phyloP scores from a whole-genome alignment of 805 yeast species.

The Isabelozyma gotoi region DNA sequence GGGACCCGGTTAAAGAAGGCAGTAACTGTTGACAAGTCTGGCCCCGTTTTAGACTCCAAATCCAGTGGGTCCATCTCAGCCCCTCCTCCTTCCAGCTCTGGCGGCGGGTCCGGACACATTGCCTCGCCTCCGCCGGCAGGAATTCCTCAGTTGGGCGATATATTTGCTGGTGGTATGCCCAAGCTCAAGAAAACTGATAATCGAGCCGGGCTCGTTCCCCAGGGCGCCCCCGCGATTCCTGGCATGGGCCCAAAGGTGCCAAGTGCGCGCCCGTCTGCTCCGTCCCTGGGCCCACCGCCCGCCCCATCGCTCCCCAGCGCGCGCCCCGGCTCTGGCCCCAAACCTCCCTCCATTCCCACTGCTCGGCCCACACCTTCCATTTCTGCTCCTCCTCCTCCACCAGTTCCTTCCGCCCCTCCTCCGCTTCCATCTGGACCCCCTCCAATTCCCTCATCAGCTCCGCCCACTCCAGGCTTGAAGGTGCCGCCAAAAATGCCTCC shows the following conservation, averaged over 20 bases:
- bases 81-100: conserved; percentile 15
- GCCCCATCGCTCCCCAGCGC: too few species aligned
- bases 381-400: conserved; percentile 14
- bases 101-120: conserved; percentile 12
- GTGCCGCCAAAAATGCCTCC: conserved; percentile 38
- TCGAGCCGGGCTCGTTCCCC: conserved; percentile 34
- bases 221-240: conserved; percentile 40
- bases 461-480: conserved; percentile 10
- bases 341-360: conserved; percentile 8
- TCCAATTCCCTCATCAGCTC: conserved; percentile 4
- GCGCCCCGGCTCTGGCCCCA: not conserved
- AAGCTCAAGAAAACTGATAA: conserved; percentile 51
- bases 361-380: conserved; percentile 13
- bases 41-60: conserved; percentile 57
- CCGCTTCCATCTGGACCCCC: conserved; percentile 6
- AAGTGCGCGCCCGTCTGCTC: not conserved
- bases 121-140: conserved; percentile 26
- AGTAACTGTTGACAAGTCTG: conserved; percentile 43
- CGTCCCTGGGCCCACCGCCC: conserved; percentile 2
- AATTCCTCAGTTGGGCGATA: conserved; percentile 60
- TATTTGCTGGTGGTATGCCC: conserved; percentile 81
- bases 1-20: conserved; percentile 43
- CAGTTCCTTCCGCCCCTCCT: conserved; percentile 14
- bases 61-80: conserved; percentile 22
- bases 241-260: conserved; percentile 3